Evolutionary conservation across 805 yeast genomes (phyloP), one percentile per base, ranked within the genome.

Genomic region (Candida berthetii): DNA sequence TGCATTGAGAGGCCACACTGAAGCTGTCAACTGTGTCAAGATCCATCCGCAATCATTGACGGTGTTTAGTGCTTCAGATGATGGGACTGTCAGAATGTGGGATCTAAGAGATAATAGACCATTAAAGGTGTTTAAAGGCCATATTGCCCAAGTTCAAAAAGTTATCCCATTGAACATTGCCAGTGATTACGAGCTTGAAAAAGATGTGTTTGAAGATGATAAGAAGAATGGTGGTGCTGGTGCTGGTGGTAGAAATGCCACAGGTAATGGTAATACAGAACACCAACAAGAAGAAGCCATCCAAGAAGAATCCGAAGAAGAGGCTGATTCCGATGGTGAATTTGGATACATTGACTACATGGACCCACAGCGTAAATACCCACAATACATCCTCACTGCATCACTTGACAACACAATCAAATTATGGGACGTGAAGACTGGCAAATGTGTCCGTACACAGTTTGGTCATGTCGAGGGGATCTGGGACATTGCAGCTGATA

Each of bases 391-490:
- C 42, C 64, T 90, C 20, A 83, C 96, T 0, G 88, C 95, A 14
- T 87, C 96, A 1, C 67, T 91, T 45, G 98, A 90, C 61, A 89
- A 89, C 62, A 90, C 97, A 7, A 88, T 90, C 60, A 88, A 90
- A 59, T 62, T 91, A 37, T 90, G 97, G 97, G 95, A 88, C 51
- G 83, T 89, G 25, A 71, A 70, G 47, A 78, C 93, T 1, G 96
- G 97, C 3, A 78, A 80, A 60, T 91, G 98, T 57, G 77, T 89
- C 10, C 72, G 96, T 43, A 93, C 99, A 0, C 91, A 93, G 61
- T 93, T 91, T 66, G 99, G 99, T 3, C 99, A 93, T 58, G 88
- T 91, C 41, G 98, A 93, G 63, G 99, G 99, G 18, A 96, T 93
- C 16, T 91, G 98, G 97, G 88, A 91, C 35, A 84, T 93, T 42